A percentile compares a stretch with the other conserved stretches of the same genome.
Conservation (phyloP, 2,329 filamentous ascomycete genomes). For the Botrytis elliptica region DNA sequence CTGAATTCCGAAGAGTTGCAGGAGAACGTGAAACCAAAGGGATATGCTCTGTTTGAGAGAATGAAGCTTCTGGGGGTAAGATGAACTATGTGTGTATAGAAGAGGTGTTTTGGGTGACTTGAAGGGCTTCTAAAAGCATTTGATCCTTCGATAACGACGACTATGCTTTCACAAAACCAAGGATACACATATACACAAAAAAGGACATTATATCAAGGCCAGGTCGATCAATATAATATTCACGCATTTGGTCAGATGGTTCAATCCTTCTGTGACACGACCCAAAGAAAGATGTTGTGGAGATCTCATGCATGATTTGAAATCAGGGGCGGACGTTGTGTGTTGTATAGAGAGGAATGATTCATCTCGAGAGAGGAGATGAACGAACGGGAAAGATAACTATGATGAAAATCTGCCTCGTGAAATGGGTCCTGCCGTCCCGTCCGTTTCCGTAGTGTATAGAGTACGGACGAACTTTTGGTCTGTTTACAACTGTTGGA, state of each 20-base stretch:
- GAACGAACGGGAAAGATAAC: background rate
- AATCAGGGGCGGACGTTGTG: slow-evolving; percentile 3
- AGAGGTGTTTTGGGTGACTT: background rate
- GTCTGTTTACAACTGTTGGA: slow-evolving; percentile 7
- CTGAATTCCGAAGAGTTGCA: slow-evolving; percentile 21
- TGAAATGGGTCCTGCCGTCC: slow-evolving; percentile 3
- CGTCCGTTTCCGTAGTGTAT: background rate
- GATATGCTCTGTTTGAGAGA: background rate
- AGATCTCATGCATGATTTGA: slow-evolving; percentile 11
- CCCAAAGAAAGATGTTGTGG: slow-evolving; percentile 11
- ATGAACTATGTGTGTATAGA: background rate
- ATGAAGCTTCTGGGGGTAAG: slow-evolving; percentile 5
- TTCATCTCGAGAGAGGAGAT: background rate
- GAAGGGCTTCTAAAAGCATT: slow-evolving; percentile 13
- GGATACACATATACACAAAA: background rate
- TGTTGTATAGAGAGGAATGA: background rate
- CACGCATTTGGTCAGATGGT: slow-evolving; percentile 14
- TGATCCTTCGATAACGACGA: background rate
- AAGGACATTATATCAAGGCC: background rate
- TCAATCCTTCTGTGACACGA: slow-evolving; percentile 20
- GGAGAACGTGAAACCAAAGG: slow-evolving; percentile 7
- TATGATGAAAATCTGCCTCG: background rate
- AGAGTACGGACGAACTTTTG: slow-evolving; percentile 8
- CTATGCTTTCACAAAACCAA: background rate
- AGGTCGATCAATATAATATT: background rate